These are phyloP conservation scores for Chamaecrista fasciculata DNA, from an alignment of 306 rosid species.

Conservation along the genomic window DNA sequence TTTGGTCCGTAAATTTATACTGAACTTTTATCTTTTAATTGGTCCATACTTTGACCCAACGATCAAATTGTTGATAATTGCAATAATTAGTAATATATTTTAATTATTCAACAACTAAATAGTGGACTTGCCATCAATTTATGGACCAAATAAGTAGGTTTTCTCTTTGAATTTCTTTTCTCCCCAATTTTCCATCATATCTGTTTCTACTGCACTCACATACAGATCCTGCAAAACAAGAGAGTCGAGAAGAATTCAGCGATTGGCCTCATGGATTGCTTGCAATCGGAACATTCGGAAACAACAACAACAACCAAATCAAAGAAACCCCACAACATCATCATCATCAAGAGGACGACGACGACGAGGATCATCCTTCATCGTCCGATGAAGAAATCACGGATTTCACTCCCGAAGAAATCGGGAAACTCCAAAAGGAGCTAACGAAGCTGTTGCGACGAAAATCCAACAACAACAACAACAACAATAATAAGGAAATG, in stretches of 20 bases:
- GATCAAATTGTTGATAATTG: too few species aligned
- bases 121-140: too few species aligned
- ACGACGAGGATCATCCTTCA: too few species aligned
- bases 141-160: too few species aligned
- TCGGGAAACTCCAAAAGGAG: constrained; percentile 81
- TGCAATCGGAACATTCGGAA: constrained; percentile 95
- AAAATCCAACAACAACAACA: constrained; percentile 51
- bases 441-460: constrained; percentile 66
- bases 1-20: too few species aligned
- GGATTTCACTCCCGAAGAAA: constrained; percentile 89
- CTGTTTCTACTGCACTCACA: background rate
- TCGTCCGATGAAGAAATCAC: constrained; percentile 64
- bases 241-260: constrained; percentile 83
- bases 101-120: too few species aligned
- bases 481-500: constrained; percentile 43
- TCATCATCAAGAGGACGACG: constrained; percentile 52
- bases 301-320: constrained; percentile 63
- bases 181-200: too few species aligned
- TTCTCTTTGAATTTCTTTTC: too few species aligned
- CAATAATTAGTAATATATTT: too few species aligned
- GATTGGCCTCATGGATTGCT: constrained; percentile 92
- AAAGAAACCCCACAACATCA: constrained; percentile 41
- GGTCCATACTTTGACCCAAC: too few species aligned
- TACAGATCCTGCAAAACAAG: constrained; percentile 70
- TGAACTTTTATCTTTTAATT: too few species aligned